Evolutionary conservation across 345 rosid species (phyloP).

Genomic region (Pistacia vera): DNA sequence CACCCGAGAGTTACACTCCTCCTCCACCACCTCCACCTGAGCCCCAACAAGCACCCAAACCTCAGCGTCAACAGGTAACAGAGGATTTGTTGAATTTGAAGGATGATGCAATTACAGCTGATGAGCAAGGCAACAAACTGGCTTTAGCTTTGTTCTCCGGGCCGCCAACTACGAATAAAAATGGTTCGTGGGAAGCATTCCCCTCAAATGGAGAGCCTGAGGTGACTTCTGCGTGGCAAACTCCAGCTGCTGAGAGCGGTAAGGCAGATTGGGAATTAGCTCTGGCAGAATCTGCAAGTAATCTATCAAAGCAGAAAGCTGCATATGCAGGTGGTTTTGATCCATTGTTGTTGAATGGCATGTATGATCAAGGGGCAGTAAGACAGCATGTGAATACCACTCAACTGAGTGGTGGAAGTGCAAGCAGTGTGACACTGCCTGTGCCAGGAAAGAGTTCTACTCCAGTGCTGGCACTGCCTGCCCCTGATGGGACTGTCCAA

Average conservation of each 20-base stretch:
- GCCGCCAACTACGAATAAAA: constrained; percentile 38
- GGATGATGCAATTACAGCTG: constrained; percentile 70
- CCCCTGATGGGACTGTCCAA: constrained; percentile 75
- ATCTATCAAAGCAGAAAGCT: constrained; percentile 74
- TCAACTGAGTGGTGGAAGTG: constrained; percentile 77
- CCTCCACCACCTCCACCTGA: constrained; percentile 50
- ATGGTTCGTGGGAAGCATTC: constrained; percentile 91
- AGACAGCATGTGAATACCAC: constrained; percentile 76
- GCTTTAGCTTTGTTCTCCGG: constrained; percentile 85
- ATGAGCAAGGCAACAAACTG: constrained; percentile 86
- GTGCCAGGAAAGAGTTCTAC: constrained; percentile 45
- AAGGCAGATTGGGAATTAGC: constrained; percentile 98
- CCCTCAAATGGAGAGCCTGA: constrained; percentile 54
- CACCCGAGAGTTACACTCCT: constrained; percentile 64
- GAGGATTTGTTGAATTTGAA: constrained; percentile 78
- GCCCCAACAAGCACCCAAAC: constrained; percentile 42
- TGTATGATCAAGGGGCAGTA: constrained; percentile 94
- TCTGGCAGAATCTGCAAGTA: constrained; percentile 81
- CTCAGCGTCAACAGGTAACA: constrained; percentile 45
- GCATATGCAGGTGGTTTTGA: constrained; percentile 82
- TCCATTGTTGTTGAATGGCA: constrained; percentile 74
- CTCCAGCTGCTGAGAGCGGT: constrained; percentile 80
- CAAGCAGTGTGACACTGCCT: constrained; percentile 81
- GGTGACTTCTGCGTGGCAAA: constrained; percentile 78
- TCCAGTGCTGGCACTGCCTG: constrained; percentile 74